Evolutionary conservation across 371 early-diverging fungal species (phyloP), one percentile per base, ranked within the genome.

Genomic region (Zopfochytrium polystomum): DNA sequence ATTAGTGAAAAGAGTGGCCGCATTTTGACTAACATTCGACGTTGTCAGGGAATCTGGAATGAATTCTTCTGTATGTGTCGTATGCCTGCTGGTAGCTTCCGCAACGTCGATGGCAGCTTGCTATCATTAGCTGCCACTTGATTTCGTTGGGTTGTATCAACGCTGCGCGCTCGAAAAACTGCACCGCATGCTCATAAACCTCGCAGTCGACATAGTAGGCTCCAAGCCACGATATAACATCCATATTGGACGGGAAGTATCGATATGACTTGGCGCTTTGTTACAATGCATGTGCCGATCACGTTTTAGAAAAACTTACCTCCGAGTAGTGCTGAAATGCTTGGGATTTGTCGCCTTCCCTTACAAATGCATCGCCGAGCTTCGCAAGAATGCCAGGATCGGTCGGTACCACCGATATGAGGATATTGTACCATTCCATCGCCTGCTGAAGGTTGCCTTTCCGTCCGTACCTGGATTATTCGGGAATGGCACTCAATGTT

Each of bases 281-380:
- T 23, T n/a, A 50, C 18, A 33, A 32, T 58, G 47, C 26, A 22
- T 15, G n/a, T 20, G 15, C 22, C 42, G 30, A 45, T 22, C 18
- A 20, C 9, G 27, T 20, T 25, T 25, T 18, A 49, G 51, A 53
- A 29, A 31, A 13, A 29, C 32, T 22, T 50, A 71, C 75, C 66
- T 82, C 82, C 5, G 80, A 75, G 51, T 74, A 82, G 60, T 78
- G 74, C 44, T 82, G 82, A 62, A 79, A 75, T 6, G 80, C 82
- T 55, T 80, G 82, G 4, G 77, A 72, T 53, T 69, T 71, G 55
- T 82, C 80, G 1, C 68, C 72, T 29, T 74, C 72, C 6, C 63
- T 62, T n/a, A 62, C 73, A 60, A 68, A 73, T 53, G 79, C 66
- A 30, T 67, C 68, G 15, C 79, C 82, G 18, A 82, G 63, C 26